Base-by-base conservation (phyloP, 805 yeast species). In the Candida sanyiensis region DNA sequence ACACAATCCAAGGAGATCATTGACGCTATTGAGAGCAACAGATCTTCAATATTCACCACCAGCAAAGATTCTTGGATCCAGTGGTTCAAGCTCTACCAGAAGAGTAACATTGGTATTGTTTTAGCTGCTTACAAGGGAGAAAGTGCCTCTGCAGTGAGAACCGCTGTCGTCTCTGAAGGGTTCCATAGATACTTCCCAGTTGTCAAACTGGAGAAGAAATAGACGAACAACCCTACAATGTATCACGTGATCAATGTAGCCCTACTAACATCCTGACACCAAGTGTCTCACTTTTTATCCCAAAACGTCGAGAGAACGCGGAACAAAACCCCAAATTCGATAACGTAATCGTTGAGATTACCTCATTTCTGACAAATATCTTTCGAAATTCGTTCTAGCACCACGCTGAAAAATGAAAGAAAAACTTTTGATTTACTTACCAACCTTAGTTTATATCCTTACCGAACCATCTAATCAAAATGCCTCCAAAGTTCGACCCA, bases 401-500 rank as follows among this genome's bases (percentile, higher is more conserved):
- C 22, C 33, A 17, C 39, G 20, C 34, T 38, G 42, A 31, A 39
- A 35, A 35, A 21, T 35, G 17, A 35, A 39, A 35, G 35, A 29
- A 15, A 31, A 31, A 6, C 23, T 27, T 19, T 18, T 24, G 20
- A 13, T 25, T 19, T 35, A 19, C 10, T 22, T 15, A 27, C 21
- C 24, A 6, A 11, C 13, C n/a, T 19, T 22, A 13, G 25, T 29
- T 11, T 11, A 22, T 24, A 28, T 29, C 30, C 26, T 26, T 28
- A 37, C 32, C 44, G 33, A 39, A 40, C 30, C 26, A 35, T 35
- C 26, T 21, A 34, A 32, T 23, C 46, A 75, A 63, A 51, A 85
- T 87, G 96, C 95, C 96, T 76, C 96, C 96, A 77, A 87, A 93
- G 80, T 80, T 89, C 76, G 98, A 93, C 73, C 98, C 98, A 67